phyloP scores from a whole-genome alignment of 2,329 filamentous ascomycete genomes.

The Aspergillus udagawae region DNA sequence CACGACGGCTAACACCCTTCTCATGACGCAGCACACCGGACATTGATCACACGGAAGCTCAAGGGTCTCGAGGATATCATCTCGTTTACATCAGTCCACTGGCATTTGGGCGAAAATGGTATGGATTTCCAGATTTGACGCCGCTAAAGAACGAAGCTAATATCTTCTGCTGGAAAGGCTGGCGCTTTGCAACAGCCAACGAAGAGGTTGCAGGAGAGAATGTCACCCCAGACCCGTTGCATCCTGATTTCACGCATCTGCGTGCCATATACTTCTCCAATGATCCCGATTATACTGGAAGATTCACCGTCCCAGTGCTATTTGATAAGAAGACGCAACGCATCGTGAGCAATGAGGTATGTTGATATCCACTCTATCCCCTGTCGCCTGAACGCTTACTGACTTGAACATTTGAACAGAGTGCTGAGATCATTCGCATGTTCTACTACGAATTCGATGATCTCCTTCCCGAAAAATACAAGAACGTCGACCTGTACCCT shows the following conservation, averaged over 20 bases:
- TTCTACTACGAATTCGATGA: conserved; percentile 77
- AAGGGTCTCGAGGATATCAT: conserved; percentile 90
- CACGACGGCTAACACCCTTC: conserved; percentile 15
- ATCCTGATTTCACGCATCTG: conserved; percentile 65
- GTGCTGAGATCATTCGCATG: conserved; percentile 89
- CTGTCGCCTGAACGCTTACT: background rate
- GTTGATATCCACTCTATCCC: background rate
- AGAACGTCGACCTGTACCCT: conserved; percentile 65
- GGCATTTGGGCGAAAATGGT: conserved; percentile 73
- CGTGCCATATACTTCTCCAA: conserved; percentile 75
- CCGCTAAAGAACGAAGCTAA: background rate
- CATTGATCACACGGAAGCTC: conserved; percentile 80
- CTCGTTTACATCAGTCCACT: conserved; percentile 77
- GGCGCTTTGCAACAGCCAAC: conserved; percentile 72
- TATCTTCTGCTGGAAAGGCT: conserved; percentile 49
- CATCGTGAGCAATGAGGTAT: conserved; percentile 84
- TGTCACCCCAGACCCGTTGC: conserved; percentile 55
- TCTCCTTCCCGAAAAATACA: conserved; percentile 58
- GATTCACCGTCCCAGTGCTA: conserved; percentile 84
- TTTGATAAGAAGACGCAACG: conserved; percentile 65
- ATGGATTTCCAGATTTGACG: conserved; percentile 19
- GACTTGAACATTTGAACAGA: conserved; percentile 23
- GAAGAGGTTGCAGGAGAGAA: conserved; percentile 57
- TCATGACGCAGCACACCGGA: conserved; percentile 63
- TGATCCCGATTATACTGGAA: conserved; percentile 66